These are phyloP conservation scores for Mortierella hygrophila DNA, from an alignment of 192 early-diverging fungal genomes.

Conservation along the genomic window DNA sequence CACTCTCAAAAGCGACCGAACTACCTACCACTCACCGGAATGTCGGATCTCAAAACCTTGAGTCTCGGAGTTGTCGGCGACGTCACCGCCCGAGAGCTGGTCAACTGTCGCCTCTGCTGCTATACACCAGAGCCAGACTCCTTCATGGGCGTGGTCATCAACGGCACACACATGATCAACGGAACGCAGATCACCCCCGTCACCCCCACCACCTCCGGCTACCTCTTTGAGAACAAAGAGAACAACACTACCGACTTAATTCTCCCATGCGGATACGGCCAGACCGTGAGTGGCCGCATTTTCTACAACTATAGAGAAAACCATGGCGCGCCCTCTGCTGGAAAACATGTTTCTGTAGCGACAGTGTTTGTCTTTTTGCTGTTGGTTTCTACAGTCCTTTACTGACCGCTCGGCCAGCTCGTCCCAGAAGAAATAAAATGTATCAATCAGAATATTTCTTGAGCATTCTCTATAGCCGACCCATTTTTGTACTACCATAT, in stretches of 20 bases:
- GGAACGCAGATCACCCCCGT: not conserved
- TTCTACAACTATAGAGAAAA: no score
- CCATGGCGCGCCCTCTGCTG: no score
- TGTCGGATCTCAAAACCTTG: not conserved
- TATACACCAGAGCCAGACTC: constrained; percentile 1
- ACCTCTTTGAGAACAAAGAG: not conserved
- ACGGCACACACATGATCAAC: constrained; percentile 4
- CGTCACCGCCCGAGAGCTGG: not conserved
- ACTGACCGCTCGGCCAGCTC: no score
- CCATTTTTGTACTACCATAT: no score
- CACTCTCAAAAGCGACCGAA: not conserved
- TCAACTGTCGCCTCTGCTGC: not conserved
- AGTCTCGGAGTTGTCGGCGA: not conserved
- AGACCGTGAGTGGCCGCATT: no score
- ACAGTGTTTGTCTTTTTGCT: no score
- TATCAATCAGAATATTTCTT: no score
- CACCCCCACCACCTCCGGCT: not conserved
- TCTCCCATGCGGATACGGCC: not conserved
- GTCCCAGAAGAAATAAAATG: no score
- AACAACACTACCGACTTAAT: not conserved
- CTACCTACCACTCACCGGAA: not conserved
- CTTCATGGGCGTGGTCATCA: not conserved
- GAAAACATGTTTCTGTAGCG: no score
- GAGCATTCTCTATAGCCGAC: no score
- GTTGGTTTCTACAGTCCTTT: no score